Conservation (phyloP, 2,329 filamentous ascomycete genomes). For the Mycosphaerella sp. region DNA sequence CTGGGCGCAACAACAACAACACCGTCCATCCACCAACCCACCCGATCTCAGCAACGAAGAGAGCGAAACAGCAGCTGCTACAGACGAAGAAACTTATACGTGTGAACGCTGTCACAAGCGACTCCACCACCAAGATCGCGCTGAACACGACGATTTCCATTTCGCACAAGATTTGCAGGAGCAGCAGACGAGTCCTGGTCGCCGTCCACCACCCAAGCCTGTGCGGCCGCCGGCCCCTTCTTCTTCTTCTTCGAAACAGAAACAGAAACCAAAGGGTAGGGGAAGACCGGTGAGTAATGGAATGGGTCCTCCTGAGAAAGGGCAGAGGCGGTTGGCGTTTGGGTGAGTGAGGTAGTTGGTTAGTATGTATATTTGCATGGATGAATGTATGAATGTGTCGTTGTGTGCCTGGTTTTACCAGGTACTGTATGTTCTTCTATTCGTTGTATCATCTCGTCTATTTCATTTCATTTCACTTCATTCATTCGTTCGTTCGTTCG, state of each 20-base stretch:
- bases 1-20: slow-evolving; percentile 12
- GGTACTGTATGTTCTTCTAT: no score
- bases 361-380: no score
- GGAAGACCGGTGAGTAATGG: slow-evolving; percentile 34
- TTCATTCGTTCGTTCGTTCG: no score
- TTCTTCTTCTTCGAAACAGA: slow-evolving; percentile 22
- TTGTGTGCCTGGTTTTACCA: no score
- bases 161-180: slow-evolving; percentile 77
- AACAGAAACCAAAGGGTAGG: slow-evolving; percentile 26
- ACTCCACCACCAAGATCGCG: slow-evolving; percentile 53
- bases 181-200: slow-evolving; percentile 44
- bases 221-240: slow-evolving; percentile 11
- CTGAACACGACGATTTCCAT: slow-evolving; percentile 90
- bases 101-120: slow-evolving; percentile 60
- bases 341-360: slow-evolving; percentile 21
- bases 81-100: slow-evolving; percentile 35
- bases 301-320: slow-evolving; percentile 35
- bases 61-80: no score
- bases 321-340: slow-evolving; percentile 43
- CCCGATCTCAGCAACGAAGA: not conserved
- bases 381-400: no score
- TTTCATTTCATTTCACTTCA: no score
- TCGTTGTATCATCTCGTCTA: no score
- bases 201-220: slow-evolving; percentile 21
- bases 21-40: not conserved